Evolutionary conservation across 192 early-diverging fungal species (phyloP).

Genomic region (Fimicolochytrium jonesii): DNA sequence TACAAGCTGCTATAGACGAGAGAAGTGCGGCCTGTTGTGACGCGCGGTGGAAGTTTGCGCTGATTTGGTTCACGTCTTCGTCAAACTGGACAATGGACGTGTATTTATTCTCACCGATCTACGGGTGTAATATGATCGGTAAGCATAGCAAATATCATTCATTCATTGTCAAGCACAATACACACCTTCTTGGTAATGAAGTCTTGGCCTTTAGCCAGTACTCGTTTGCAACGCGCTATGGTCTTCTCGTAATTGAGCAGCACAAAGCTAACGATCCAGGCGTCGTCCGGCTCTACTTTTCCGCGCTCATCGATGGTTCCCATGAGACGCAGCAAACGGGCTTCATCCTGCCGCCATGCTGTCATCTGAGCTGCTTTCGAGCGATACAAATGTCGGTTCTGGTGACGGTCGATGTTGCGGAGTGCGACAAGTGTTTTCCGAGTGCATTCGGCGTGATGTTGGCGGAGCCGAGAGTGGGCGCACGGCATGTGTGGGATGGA

Average conservation of each 20-base stretch:
- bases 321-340: background rate
- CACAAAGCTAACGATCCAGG: background rate
- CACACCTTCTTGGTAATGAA: slow-evolving; percentile 1
- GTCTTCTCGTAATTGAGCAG: slow-evolving; percentile 7
- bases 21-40: slow-evolving; percentile 1
- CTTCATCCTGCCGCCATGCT: background rate
- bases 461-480: background rate
- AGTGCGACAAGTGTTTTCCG: background rate
- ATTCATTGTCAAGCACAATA: background rate
- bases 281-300: slow-evolving; percentile 12
- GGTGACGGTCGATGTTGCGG: background rate
- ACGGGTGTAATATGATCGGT: background rate
- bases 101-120: slow-evolving; percentile 12
- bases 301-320: slow-evolving; percentile 8
- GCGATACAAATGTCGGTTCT: no score
- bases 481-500: slow-evolving; percentile 11
- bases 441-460: slow-evolving; percentile 15
- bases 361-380: no score
- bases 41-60: slow-evolving; percentile 1
- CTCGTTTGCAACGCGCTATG: background rate
- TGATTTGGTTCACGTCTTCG: background rate
- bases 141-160: background rate
- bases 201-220: slow-evolving; percentile 4
- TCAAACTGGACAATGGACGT: slow-evolving; percentile 1
- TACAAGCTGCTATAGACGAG: background rate